Evolutionary conservation across 345 rosid species (phyloP), one percentile per base, ranked within the genome.

Genomic region (Citrus reticulata): DNA sequence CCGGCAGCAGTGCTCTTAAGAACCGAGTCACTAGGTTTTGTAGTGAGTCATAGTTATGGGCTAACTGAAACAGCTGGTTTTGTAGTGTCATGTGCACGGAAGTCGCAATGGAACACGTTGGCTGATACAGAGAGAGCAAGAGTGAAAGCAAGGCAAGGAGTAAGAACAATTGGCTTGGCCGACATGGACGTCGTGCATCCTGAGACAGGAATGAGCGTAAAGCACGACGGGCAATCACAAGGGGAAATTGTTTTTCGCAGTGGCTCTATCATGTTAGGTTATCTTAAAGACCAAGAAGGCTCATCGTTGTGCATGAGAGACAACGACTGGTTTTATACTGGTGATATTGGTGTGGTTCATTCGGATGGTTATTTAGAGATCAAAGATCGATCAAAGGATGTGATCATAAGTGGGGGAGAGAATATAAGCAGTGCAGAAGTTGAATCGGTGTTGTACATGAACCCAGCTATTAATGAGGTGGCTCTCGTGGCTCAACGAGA

Each of bases 281-380:
- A 85, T 55, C 51, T 85, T 0, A 83, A 80, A 76, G 82, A 85
- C 73, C 9, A 16, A n/a, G 66, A 83, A 62, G 80, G 71, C 7
- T 80, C 80, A 0, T 65, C 78, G 22, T 64, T 68, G 62, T 80
- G 81, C 24, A 68, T 80, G 22, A 55, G 32, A 61, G 29, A 42
- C 2, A 10, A 40, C 5, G 82, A 82, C 4, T 85, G 86, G 88
- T 81, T 85, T 29, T 61, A 72, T 8, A 77, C 73, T 0, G 88
- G 88, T 14, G 88, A 85, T 24, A 70, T 83, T 10, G 84, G 74
- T 2, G 84, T 85, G 67, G 68, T 69, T n/a, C 88, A 85, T 76
- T 68, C 80, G 2, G 82, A 85, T 70, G 82, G 83, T 1, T 82
- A 82, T 46, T 20, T 82, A 25, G 88, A 85, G 67, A 79, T 82